Evolutionary conservation across 2,329 filamentous ascomycete genomes (phyloP).

Genomic region (Gnomoniopsis smithogilvyi): DNA sequence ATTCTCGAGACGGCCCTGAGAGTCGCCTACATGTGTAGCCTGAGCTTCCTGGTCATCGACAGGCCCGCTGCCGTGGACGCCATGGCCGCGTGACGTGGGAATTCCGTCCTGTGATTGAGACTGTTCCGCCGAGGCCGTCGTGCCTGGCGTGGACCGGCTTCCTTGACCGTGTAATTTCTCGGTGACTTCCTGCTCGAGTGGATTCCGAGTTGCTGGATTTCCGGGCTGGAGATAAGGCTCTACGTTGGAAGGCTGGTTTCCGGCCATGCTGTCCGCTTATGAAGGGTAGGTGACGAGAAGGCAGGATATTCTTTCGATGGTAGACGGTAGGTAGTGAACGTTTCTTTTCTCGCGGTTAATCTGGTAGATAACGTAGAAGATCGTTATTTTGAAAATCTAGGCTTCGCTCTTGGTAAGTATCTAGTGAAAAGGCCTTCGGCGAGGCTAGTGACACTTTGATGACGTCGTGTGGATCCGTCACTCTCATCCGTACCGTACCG

Average conservation of each 20-base stretch:
- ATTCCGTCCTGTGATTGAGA: constrained; percentile 14
- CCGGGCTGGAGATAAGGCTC: constrained; percentile 16
- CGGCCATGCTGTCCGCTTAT: constrained; percentile 4
- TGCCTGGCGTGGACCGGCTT: not conserved
- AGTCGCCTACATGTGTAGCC: constrained; percentile 7
- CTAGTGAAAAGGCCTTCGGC: too few relatives aligned
- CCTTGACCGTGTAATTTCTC: not conserved
- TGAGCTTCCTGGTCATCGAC: constrained; percentile 19
- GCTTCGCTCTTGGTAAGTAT: too few relatives aligned
- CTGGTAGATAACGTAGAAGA: too few relatives aligned
- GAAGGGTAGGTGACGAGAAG: not conserved
- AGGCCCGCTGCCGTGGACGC: constrained; percentile 19
- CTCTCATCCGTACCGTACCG: too few relatives aligned
- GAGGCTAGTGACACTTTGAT: constrained; percentile 15
- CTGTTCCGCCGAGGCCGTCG: not conserved
- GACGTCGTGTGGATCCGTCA: too few relatives aligned
- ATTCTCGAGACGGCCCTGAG: constrained; percentile 15
- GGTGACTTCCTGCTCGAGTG: constrained; percentile 10
- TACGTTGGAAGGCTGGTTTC: constrained; percentile 15
- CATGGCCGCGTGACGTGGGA: constrained; percentile 20
- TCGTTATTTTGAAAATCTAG: too few relatives aligned
- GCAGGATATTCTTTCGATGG: too few relatives aligned
- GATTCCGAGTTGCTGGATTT: constrained; percentile 14
- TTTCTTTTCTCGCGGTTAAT: too few relatives aligned
- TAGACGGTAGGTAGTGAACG: too few relatives aligned